phyloP scores from a whole-genome alignment of 257 asterid species.

The Solanum raphanifolium region DNA sequence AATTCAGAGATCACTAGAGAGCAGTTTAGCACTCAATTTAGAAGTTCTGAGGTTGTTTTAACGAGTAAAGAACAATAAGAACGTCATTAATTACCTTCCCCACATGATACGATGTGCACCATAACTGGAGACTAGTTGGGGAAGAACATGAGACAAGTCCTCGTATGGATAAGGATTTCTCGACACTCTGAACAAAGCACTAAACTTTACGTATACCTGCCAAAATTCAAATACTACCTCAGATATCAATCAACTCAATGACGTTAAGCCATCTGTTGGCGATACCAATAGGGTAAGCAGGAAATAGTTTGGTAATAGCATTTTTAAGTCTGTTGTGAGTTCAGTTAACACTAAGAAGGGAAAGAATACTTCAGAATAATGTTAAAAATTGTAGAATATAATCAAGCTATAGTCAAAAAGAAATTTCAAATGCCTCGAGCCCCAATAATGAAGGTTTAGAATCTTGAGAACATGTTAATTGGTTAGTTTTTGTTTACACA shows the following conservation, averaged over 20 bases:
- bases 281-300: neutral
- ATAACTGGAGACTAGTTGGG: constrained; percentile 45
- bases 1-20: neutral
- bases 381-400: neutral
- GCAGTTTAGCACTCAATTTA: neutral
- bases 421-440: neutral
- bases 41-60: neutral
- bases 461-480: neutral
- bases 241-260: neutral
- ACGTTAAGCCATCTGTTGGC: neutral
- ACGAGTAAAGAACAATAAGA: neutral
- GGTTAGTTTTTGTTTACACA: neutral
- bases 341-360: neutral
- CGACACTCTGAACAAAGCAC: constrained; percentile 72
- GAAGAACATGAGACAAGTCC: constrained; percentile 39
- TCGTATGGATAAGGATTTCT: constrained; percentile 51
- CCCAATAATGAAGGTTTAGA: neutral
- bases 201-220: constrained; percentile 66
- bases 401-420: neutral
- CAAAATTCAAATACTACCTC: neutral
- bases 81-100: constrained; percentile 55
- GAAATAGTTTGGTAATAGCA: neutral
- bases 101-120: constrained; percentile 82
- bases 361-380: neutral
- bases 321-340: neutral